These are phyloP conservation scores for Kodamaea ohmeri DNA, from an alignment of 1,139 yeast genomes.

Conservation along the genomic window DNA sequence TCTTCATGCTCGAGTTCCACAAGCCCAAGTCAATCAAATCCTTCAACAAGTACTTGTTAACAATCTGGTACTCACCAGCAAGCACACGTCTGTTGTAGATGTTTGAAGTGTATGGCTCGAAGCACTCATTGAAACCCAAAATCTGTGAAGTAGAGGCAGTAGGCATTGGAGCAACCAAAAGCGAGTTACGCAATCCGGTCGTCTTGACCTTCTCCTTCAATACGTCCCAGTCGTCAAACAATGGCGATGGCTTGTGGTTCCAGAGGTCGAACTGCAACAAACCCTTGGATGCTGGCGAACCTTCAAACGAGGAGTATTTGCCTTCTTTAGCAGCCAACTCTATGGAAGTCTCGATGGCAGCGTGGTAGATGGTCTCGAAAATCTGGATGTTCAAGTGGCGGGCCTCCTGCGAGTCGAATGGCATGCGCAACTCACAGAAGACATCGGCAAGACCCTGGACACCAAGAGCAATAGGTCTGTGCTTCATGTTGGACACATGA, in stretches of 20 bases:
- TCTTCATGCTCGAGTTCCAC: conserved; percentile 55
- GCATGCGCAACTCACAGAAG: conserved; percentile 54
- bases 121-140: conserved; percentile 59
- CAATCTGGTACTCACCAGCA: conserved; percentile 62
- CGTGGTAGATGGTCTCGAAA: conserved; percentile 61
- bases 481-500: conserved; percentile 49
- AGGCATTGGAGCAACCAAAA: conserved; percentile 64
- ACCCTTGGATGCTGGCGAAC: conserved; percentile 61
- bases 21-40: conserved; percentile 55
- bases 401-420: conserved; percentile 58
- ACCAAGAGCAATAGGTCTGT: conserved; percentile 62
- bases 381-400: conserved; percentile 55
- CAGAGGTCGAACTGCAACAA: conserved; percentile 56
- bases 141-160: conserved; percentile 65
- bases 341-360: conserved; percentile 53
- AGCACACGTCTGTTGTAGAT: conserved; percentile 59
- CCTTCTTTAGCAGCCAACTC: conserved; percentile 53
- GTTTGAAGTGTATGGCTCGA: conserved; percentile 61
- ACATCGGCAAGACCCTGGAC: conserved; percentile 64
- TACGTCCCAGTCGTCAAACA: conserved; percentile 55
- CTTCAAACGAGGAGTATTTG: conserved; percentile 46
- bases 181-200: conserved; percentile 56
- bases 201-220: conserved; percentile 44
- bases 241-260: conserved; percentile 54
- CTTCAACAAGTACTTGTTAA: conserved; percentile 52